Evolutionary conservation across 2,329 filamentous ascomycete genomes (phyloP), one percentile per base, ranked within the genome.

Genomic region (Hypoxylon rubiginosum): DNA sequence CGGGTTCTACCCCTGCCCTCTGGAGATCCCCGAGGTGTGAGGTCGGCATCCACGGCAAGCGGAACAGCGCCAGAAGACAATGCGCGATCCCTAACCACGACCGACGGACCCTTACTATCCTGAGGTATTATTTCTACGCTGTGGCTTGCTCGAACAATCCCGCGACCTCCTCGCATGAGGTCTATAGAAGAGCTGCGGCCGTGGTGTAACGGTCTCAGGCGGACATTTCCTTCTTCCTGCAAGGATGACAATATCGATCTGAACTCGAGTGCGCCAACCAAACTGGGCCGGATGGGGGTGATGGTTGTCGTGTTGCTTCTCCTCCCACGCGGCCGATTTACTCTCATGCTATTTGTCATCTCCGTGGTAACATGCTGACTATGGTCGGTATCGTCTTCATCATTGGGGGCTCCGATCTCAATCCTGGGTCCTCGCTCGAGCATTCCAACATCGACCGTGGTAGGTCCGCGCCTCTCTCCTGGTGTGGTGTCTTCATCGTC

Each of bases 211-310:
- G 90, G 87, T 46, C 89, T 87, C 17, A 91, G 86, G 72, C 90
- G 89, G 26, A 92, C 87, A 69, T 93, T 96, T 74, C 92, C 88
- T 60, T 93, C 92, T 69, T 90, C 92, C 73, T 97, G 90, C 61
- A 99, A 81, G 2, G 94, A 94, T n/a, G 92, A 91, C 49, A 99
- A 82, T 2, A 97, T 91, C 2, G 95, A 95, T 72, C 94, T 88
- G 73, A 99, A 99, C 79, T 99, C 96, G 62, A 99, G 83, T 8
- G 93, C 96, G 46, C 96, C 96, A 3, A 99, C 91, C 50, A 99
- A 82, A 82, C 96, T 98, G 1, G 96, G 95, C 46, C 96, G 87
- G 67, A 99, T 97, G 0, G 94, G 92, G 6, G 90, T 95, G 66
- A 94, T 86, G 1, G 93, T 85, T 0, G 93, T 85, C 0, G 92